These are phyloP conservation scores for Xylariaceae sp. DNA, from an alignment of 2,329 filamentous ascomycete species.

Conservation along the genomic window DNA sequence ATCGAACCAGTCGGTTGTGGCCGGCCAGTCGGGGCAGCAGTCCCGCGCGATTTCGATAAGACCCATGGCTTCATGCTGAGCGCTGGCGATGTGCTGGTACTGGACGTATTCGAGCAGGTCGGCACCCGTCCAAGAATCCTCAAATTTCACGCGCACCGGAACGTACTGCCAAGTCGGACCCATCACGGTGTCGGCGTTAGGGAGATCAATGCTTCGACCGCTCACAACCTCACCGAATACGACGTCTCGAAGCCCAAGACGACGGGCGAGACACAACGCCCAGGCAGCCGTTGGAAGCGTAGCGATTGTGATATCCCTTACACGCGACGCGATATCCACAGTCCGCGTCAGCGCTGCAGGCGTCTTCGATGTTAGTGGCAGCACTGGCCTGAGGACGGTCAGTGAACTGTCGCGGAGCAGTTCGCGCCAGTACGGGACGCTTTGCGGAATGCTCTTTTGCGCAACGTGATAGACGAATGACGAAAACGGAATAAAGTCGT, in stretches of 20 bases:
- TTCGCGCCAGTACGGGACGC: slow-evolving; percentile 57
- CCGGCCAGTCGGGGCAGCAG: slow-evolving; percentile 47
- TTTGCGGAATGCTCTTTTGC: slow-evolving; percentile 40
- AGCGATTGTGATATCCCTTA: slow-evolving; percentile 56
- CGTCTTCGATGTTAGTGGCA: slow-evolving; percentile 33
- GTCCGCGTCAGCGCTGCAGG: slow-evolving; percentile 42
- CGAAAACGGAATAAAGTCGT: slow-evolving; percentile 41
- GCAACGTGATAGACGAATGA: slow-evolving; percentile 43
- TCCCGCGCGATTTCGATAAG: slow-evolving; percentile 49
- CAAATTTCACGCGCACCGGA: slow-evolving; percentile 57
- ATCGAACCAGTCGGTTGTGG: slow-evolving; percentile 44
- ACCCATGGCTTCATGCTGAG: slow-evolving; percentile 52
- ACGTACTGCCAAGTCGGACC: slow-evolving; percentile 67
- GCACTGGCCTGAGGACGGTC: slow-evolving; percentile 38
- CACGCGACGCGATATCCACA: slow-evolving; percentile 44
- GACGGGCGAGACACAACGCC: slow-evolving; percentile 58
- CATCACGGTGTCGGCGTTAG: slow-evolving; percentile 52
- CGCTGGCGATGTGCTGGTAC: slow-evolving; percentile 53
- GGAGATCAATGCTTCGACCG: slow-evolving; percentile 57
- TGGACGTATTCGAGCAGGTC: slow-evolving; percentile 53
- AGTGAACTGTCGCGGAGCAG: slow-evolving; percentile 55
- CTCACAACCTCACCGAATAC: slow-evolving; percentile 64
- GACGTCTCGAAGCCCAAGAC: slow-evolving; percentile 50
- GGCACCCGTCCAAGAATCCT: slow-evolving; percentile 44
- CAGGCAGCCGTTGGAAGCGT: slow-evolving; percentile 65